Evolutionary conservation across 1,139 yeast genomes (phyloP).

Genomic region (Hyphopichia wangnamkhiaoensis): DNA sequence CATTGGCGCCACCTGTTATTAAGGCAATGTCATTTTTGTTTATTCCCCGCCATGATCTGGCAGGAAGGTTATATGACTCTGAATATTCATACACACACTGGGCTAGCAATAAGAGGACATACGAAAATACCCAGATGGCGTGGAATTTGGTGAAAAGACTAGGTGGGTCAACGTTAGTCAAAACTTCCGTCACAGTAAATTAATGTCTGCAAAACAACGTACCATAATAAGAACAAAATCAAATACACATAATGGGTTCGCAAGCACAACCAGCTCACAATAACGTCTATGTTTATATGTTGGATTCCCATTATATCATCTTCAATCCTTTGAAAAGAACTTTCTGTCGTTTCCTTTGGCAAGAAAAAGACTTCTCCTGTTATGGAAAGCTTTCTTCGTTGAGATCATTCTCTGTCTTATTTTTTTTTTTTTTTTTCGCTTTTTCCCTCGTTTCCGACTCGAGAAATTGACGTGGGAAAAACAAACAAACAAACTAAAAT

Average conservation of each 20-base stretch:
- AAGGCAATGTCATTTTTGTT: constrained; percentile 38
- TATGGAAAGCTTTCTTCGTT: too few relatives aligned
- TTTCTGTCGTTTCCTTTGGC: too few relatives aligned
- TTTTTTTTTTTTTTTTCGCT: too few relatives aligned
- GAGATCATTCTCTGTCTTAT: too few relatives aligned
- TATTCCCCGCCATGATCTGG: constrained; percentile 12
- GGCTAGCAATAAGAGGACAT: background rate
- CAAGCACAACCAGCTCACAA: background rate
- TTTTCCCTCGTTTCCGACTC: too few relatives aligned
- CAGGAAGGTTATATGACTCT: background rate
- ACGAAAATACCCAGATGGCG: background rate
- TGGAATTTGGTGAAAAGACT: constrained; percentile 1
- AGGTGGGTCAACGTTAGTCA: background rate
- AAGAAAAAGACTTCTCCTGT: too few relatives aligned
- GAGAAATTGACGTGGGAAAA: too few relatives aligned
- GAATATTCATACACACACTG: background rate
- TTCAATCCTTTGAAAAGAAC: too few relatives aligned
- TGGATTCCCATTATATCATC: too few relatives aligned
- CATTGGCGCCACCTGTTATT: constrained; percentile 68
- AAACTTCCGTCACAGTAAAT: too few relatives aligned
- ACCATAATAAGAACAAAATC: constrained; percentile 1
- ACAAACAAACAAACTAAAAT: too few relatives aligned
- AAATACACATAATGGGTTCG: background rate
- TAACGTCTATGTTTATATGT: background rate
- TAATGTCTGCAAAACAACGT: background rate